These are phyloP conservation scores for Fragaria iinumae DNA, from an alignment of 306 rosid genomes.

Conservation along the genomic window DNA sequence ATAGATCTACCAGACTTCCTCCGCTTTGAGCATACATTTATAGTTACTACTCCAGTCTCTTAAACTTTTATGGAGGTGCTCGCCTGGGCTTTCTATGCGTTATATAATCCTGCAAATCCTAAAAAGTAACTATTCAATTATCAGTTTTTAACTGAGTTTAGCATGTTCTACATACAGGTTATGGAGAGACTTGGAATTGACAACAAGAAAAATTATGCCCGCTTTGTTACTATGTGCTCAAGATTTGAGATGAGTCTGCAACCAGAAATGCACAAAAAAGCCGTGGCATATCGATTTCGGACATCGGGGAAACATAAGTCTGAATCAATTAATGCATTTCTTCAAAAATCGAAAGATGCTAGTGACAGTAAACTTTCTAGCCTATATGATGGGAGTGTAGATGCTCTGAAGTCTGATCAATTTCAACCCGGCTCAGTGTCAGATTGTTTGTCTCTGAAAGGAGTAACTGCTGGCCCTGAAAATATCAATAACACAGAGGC, in stretches of 20 bases:
- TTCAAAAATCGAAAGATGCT: conserved; percentile 28
- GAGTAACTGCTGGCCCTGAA: conserved; percentile 29
- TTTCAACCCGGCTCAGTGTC: conserved; percentile 28
- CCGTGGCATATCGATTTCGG: conserved; percentile 66
- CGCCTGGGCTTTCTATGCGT: conserved; percentile 18
- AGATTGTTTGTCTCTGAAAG: conserved; percentile 30
- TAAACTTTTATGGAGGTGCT: not conserved
- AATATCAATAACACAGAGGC: conserved; percentile 32
- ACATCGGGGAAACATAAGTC: conserved; percentile 61
- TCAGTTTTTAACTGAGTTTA: conserved; percentile 17
- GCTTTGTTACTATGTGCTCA: conserved; percentile 56
- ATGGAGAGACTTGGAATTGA: conserved; percentile 76
- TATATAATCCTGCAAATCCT: conserved; percentile 20
- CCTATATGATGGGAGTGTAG: conserved; percentile 24
- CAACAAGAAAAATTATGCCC: conserved; percentile 58
- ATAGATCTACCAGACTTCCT: not conserved
- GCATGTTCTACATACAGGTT: conserved; percentile 47
- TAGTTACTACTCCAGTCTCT: conserved; percentile 3
- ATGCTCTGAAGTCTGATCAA: conserved; percentile 34
- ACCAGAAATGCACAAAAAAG: conserved; percentile 61
- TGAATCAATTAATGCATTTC: conserved; percentile 37
- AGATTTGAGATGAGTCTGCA: conserved; percentile 76
- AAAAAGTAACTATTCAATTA: conserved; percentile 22
- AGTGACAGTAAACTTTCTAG: conserved; percentile 38
- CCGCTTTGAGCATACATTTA: not conserved